Percentiles rank a stretch among this genome's conserved stretches.
These are phyloP conservation scores for Linnemannia elongata DNA, from an alignment of 192 early-diverging fungal genomes.

Conservation along the genomic window DNA sequence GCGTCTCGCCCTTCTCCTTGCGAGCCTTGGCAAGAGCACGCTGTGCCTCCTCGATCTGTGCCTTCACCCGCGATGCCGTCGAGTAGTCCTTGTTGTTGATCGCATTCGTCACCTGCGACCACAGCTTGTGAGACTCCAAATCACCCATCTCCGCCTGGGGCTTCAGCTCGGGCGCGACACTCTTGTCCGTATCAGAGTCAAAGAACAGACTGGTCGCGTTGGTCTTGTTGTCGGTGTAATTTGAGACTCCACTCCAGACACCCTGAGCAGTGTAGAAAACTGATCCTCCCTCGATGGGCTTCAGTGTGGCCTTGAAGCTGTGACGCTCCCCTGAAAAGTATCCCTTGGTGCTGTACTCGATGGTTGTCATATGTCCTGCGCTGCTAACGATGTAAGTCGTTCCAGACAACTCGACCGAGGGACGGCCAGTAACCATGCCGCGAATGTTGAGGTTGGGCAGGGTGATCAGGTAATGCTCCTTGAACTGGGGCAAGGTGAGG, in stretches of 20 bases:
- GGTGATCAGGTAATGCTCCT: slow-evolving; percentile 79
- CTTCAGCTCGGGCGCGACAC: slow-evolving; percentile 68
- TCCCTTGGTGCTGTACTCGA: slow-evolving; percentile 81
- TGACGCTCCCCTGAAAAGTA: slow-evolving; percentile 88
- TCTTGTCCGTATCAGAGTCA: slow-evolving; percentile 67
- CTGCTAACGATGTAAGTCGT: slow-evolving; percentile 43
- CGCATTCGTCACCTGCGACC: slow-evolving; percentile 77
- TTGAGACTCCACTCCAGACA: slow-evolving; percentile 79
- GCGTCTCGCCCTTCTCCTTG: slow-evolving; percentile 61
- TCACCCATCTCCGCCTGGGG: slow-evolving; percentile 70
- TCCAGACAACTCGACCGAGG: slow-evolving; percentile 59
- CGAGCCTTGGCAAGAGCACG: slow-evolving; percentile 73
- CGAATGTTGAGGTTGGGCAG: slow-evolving; percentile 81
- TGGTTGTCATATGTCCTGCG: slow-evolving; percentile 58
- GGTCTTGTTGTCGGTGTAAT: slow-evolving; percentile 63
- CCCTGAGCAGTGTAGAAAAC: slow-evolving; percentile 61
- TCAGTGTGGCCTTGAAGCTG: slow-evolving; percentile 74
- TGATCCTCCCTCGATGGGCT: slow-evolving; percentile 46
- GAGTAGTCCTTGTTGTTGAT: slow-evolving; percentile 76
- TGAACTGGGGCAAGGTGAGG: slow-evolving; percentile 69
- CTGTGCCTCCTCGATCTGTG: slow-evolving; percentile 78
- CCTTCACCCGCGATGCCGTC: slow-evolving; percentile 76
- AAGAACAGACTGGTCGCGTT: slow-evolving; percentile 67
- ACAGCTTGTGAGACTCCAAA: slow-evolving; percentile 79
- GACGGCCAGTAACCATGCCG: slow-evolving; percentile 73